A percentile compares a stretch with the other conserved stretches of the same genome.
Conservation (phyloP, 495 filamentous ascomycete genomes). For the Penicillium salamii region DNA sequence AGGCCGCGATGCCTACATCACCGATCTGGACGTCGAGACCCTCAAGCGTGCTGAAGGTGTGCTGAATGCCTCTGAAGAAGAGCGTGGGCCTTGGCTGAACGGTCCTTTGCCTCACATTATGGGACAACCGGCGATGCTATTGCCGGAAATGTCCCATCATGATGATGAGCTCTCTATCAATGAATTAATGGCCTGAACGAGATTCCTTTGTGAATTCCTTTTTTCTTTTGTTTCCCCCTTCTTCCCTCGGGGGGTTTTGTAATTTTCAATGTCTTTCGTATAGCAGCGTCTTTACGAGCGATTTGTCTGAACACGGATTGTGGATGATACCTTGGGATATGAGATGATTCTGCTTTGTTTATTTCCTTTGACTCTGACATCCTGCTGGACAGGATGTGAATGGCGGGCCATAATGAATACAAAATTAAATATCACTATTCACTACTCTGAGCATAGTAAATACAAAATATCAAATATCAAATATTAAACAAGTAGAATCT, state of each 20-base stretch:
- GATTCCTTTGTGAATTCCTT: not conserved
- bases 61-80: conserved; percentile 69
- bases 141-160: conserved; percentile 33
- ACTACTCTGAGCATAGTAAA: no score
- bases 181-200: conserved; percentile 37
- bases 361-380: not conserved
- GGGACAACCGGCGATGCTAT: conserved; percentile 34
- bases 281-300: conserved; percentile 23
- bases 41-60: conserved; percentile 83
- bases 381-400: conserved; percentile 1
- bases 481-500: no score
- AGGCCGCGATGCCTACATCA: conserved; percentile 67
- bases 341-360: conserved; percentile 10
- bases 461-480: no score
- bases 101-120: conserved; percentile 35
- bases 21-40: conserved; percentile 90
- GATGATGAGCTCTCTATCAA: conserved; percentile 40
- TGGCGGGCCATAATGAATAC: not conserved
- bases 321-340: conserved; percentile 24
- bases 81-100: conserved; percentile 77
- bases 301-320: conserved; percentile 20
- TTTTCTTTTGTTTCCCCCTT: conserved; percentile 1
- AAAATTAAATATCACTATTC: no score
- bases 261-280: conserved; percentile 19
- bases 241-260: not conserved